Conservation (phyloP, 1,139 yeast genomes). For the Magnusiomyces magnusii region DNA sequence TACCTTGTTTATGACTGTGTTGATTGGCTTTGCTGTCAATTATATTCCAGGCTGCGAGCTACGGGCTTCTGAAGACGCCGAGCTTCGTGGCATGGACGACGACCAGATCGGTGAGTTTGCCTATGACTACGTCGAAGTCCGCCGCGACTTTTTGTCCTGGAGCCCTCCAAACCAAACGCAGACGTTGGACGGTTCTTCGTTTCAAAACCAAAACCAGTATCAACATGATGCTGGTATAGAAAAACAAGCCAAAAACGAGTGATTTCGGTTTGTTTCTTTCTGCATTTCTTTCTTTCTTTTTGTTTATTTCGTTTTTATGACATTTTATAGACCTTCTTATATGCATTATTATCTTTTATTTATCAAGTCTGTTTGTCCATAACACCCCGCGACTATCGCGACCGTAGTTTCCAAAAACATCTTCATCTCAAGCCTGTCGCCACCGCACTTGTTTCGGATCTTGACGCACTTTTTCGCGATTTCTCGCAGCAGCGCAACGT, state of each 20-base stretch:
- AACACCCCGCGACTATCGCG: conserved; percentile 29
- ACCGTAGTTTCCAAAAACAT: conserved; percentile 28
- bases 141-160: conserved; percentile 86
- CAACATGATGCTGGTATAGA: not conserved
- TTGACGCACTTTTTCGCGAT: conserved; percentile 33
- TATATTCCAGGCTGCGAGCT: conserved; percentile 76
- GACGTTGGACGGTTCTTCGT: not conserved
- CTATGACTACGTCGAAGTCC: conserved; percentile 92
- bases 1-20: conserved; percentile 66
- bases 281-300: not conserved
- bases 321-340: not conserved
- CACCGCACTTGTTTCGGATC: not conserved
- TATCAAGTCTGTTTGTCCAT: conserved; percentile 34
- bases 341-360: not conserved
- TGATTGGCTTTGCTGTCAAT: conserved; percentile 67
- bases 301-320: not conserved
- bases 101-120: conserved; percentile 98
- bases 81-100: conserved; percentile 86
- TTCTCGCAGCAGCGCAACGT: conserved; percentile 36
- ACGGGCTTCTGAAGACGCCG: conserved; percentile 78
- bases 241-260: not conserved
- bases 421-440: not conserved
- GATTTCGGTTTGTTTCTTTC: not conserved
- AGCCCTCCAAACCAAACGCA: conserved; percentile 26
- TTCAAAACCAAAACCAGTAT: not conserved